Base-by-base conservation (phyloP, 2,329 filamentous ascomycete species). In the Westerdykella aurantiaca region DNA sequence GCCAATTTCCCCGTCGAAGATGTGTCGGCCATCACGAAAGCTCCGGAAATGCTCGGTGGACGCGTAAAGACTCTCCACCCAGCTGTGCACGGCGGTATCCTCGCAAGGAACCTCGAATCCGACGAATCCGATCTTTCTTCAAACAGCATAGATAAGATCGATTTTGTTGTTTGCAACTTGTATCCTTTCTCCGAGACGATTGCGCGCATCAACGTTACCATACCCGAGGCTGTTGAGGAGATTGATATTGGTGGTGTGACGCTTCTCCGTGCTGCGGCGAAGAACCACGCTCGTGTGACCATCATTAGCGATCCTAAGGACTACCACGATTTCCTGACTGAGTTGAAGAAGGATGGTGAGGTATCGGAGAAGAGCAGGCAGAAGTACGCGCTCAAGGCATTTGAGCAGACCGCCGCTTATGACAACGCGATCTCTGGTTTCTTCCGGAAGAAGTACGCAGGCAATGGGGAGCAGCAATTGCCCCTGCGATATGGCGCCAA, bases 131-230 rank as follows among this genome's bases (percentile, higher is more conserved):
- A 98, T 65, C 83, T 98, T 39, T 88, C 61, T 4, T 59, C 61
- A 16, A 64, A 66, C 53, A 66, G 63, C 56, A 67, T 67, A 42
- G 62, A 67, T 45, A 67, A 67, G 59, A 67, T 70, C 39, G 68
- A 70, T 52, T 70, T 66, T 39, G 66, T 69, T 43, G 70, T 98
- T 67, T 97, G 93, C 84, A 98, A 98, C 74, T 80, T 98, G 35
- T 97, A 98, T 72, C 93, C 93, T 11, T 98, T 98, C 82, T 96
- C 96, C 76, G 90, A 97, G 68, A 98, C 93, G 25, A 83, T 98
- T 58, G 86, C 89, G 60, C 95, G 96, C 78, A 83, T 94, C 75
- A 95, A 95, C 63, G 93, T 98, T 61, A 97, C 91, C 49, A 87
- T 98, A 51, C 82, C 88, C 41, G 91, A 98, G 73, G 93, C 93